These are phyloP conservation scores for Pichia sp. DNA, from an alignment of 1,139 yeast species.

Conservation along the genomic window DNA sequence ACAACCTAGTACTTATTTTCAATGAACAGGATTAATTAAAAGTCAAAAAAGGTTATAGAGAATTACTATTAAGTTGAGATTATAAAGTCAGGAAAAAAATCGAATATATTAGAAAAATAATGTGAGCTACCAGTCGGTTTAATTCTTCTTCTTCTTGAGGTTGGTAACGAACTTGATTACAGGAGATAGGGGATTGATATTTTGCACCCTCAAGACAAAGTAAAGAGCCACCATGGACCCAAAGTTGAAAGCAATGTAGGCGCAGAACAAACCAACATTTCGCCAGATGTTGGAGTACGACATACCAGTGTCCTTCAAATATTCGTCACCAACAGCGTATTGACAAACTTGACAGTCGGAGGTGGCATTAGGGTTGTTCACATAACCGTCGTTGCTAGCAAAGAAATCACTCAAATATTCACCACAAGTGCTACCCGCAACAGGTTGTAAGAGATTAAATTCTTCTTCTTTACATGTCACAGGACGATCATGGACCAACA, in stretches of 20 bases:
- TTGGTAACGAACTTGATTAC: not conserved
- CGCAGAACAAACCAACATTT: slow-evolving; percentile 59
- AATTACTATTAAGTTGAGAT: too few species aligned
- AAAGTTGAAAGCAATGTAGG: slow-evolving; percentile 51
- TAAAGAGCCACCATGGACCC: slow-evolving; percentile 16
- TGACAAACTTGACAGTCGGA: slow-evolving; percentile 56
- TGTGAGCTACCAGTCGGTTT: not conserved
- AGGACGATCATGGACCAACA: slow-evolving; percentile 48
- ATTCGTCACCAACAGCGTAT: slow-evolving; percentile 52
- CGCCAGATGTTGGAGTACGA: slow-evolving; percentile 54
- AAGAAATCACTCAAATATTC: slow-evolving; percentile 41
- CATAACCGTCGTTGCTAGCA: slow-evolving; percentile 45
- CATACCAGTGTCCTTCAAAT: slow-evolving; percentile 43
- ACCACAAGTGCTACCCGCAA: slow-evolving; percentile 52
- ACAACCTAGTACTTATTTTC: too few species aligned
- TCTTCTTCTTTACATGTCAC: slow-evolving; percentile 53
- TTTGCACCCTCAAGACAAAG: slow-evolving; percentile 15
- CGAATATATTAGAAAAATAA: too few species aligned
- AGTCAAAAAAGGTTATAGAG: too few species aligned
- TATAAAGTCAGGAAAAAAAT: not conserved
- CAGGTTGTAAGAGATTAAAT: slow-evolving; percentile 48
- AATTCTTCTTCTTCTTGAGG: not conserved
- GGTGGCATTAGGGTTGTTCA: slow-evolving; percentile 49
- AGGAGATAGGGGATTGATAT: slow-evolving; percentile 5
- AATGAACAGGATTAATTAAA: too few species aligned